phyloP scores from a whole-genome alignment of 805 yeast species.

The Jamesozyma gamospora region DNA sequence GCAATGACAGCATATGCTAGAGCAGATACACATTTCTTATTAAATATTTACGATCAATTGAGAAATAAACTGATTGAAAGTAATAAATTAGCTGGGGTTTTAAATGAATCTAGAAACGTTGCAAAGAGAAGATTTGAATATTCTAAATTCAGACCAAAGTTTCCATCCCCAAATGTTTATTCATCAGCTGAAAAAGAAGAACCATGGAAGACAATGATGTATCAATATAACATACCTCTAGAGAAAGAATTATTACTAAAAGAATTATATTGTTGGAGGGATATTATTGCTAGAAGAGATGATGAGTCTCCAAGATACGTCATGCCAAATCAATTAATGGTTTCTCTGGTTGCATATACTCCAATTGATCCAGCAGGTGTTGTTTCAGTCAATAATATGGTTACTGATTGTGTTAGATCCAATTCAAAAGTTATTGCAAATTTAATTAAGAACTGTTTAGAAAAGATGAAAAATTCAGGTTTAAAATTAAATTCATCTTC shows the following conservation, averaged over 20 bases:
- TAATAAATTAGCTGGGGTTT: conserved; percentile 48
- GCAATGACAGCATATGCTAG: conserved; percentile 82
- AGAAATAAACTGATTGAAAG: conserved; percentile 48
- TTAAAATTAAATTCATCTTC: background rate
- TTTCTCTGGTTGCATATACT: conserved; percentile 44
- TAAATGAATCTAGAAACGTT: conserved; percentile 66
- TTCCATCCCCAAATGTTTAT: conserved; percentile 29
- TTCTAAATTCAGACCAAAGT: conserved; percentile 47
- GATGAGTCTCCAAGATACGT: conserved; percentile 82
- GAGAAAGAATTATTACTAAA: conserved; percentile 47
- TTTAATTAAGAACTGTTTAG: conserved; percentile 39
- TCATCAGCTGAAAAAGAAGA: conserved; percentile 46
- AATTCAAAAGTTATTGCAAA: conserved; percentile 49
- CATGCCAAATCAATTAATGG: conserved; percentile 72
- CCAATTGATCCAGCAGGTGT: conserved; percentile 56
- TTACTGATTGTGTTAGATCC: conserved; percentile 47
- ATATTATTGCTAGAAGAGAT: conserved; percentile 52
- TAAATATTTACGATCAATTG: conserved; percentile 69
- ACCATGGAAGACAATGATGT: conserved; percentile 57
- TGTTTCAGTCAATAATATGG: conserved; percentile 35
- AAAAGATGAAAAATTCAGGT: conserved; percentile 9
- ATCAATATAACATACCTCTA: conserved; percentile 53
- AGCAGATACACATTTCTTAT: conserved; percentile 87
- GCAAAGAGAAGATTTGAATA: conserved; percentile 78
- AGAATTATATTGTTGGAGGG: conserved; percentile 75